These are phyloP conservation scores for Hypsizygus marmoreus DNA, from an alignment of 768 basidiomycete genomes.

Conservation along the genomic window DNA sequence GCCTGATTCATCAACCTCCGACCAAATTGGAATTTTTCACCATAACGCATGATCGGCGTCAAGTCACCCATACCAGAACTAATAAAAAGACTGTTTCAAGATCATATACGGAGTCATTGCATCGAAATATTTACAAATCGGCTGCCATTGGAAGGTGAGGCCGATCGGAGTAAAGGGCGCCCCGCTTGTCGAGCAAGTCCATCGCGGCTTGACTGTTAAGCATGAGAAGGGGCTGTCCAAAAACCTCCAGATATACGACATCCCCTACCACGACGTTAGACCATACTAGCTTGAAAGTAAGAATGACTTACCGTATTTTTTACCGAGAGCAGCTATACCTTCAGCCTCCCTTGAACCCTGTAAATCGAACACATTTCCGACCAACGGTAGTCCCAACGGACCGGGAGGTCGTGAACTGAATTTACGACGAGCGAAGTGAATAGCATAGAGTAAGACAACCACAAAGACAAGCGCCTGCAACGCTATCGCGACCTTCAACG, in stretches of 20 bases:
- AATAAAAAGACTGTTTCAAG: background rate
- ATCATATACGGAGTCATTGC: too few species aligned
- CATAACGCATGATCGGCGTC: conserved; percentile 20
- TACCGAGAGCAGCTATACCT: conserved; percentile 4
- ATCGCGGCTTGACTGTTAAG: conserved; percentile 17
- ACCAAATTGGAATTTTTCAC: conserved; percentile 19
- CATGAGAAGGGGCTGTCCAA: conserved; percentile 6
- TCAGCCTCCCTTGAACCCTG: conserved; percentile 9
- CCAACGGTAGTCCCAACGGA: conserved; percentile 10
- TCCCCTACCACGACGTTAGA: conserved; percentile 4
- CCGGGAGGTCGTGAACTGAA: too few species aligned
- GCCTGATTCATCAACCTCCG: conserved; percentile 18
- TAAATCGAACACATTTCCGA: conserved; percentile 13
- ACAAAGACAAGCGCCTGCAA: too few species aligned
- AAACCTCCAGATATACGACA: conserved; percentile 14
- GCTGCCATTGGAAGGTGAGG: conserved; percentile 19
- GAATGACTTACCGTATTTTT: conserved; percentile 5
- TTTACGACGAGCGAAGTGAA: too few species aligned
- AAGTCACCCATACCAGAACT: conserved; percentile 23
- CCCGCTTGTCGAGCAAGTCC: conserved; percentile 20
- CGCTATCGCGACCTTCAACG: too few species aligned
- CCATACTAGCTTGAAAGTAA: background rate
- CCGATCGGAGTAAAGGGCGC: conserved; percentile 19
- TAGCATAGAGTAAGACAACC: too few species aligned
- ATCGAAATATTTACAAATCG: conserved; percentile 13